Conservation (phyloP, 371 early-diverging fungal genomes). For the Mortierella sp. region DNA sequence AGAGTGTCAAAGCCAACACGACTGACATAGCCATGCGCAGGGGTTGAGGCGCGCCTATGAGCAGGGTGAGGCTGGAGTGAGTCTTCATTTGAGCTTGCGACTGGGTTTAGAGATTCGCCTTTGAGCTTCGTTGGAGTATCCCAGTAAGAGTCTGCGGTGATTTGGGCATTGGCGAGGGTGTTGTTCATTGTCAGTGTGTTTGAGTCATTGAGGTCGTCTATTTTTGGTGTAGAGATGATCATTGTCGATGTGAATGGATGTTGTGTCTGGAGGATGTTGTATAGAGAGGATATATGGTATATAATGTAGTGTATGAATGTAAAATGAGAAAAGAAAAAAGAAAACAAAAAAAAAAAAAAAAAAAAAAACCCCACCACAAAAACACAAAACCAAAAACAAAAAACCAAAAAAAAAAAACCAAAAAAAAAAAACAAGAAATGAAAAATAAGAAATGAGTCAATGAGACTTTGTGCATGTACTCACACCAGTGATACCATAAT, state of each 20-base stretch:
- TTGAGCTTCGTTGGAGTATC: background rate
- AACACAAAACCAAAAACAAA: too few relatives aligned
- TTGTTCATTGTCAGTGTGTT: conserved; percentile 40
- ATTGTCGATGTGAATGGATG: conserved; percentile 12
- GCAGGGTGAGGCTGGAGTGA: background rate
- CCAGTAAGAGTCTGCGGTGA: conserved; percentile 21
- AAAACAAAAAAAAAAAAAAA: too few relatives aligned
- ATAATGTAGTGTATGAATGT: too few relatives aligned
- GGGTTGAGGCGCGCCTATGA: conserved; percentile 9
- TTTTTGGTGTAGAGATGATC: conserved; percentile 46
- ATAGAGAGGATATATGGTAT: background rate
- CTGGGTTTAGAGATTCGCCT: background rate
- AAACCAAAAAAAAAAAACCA: too few relatives aligned
- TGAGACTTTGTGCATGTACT: too few relatives aligned
- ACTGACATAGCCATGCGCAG: conserved; percentile 57
- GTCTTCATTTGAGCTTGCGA: conserved; percentile 13
- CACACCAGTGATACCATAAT: too few relatives aligned
- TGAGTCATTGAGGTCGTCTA: conserved; percentile 23
- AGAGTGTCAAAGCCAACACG: conserved; percentile 74
- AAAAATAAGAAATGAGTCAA: too few relatives aligned
- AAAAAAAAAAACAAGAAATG: too few relatives aligned
- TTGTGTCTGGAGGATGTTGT: background rate
- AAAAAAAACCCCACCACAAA: too few relatives aligned
- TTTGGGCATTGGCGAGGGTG: conserved; percentile 37
- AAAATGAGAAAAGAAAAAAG: too few relatives aligned